These are phyloP conservation scores for Trypanosoma congolense DNA, from an alignment of 208 protist genomes.

Conservation along the genomic window DNA sequence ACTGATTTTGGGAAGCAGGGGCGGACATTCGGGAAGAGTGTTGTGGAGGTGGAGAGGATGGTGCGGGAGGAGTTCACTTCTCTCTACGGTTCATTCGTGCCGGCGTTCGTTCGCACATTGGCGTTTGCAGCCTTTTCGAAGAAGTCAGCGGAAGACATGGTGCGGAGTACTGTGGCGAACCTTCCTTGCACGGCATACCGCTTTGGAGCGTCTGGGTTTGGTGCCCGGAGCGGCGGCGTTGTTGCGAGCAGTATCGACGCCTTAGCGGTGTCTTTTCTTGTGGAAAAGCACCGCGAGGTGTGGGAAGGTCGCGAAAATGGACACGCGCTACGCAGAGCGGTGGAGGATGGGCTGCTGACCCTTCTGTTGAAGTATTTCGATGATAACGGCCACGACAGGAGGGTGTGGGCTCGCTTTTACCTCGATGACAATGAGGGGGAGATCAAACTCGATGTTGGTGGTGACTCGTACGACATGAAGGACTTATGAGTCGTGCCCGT, in stretches of 20 bases:
- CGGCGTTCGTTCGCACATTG: constrained; percentile 60
- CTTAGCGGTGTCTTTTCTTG: constrained; percentile 48
- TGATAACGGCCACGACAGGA: constrained; percentile 20
- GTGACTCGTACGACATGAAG: background rate
- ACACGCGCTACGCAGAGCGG: constrained; percentile 45
- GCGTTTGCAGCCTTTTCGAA: constrained; percentile 48
- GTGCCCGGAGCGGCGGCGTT: constrained; percentile 12
- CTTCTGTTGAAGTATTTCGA: constrained; percentile 47
- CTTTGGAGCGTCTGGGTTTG: background rate
- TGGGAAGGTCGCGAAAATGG: constrained; percentile 71
- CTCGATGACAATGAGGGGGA: constrained; percentile 16
- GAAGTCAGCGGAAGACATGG: constrained; percentile 43
- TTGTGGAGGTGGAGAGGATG: constrained; percentile 51
- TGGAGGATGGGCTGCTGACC: constrained; percentile 57
- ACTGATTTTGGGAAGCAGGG: constrained; percentile 83
- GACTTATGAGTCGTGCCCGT: background rate
- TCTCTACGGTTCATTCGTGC: constrained; percentile 64
- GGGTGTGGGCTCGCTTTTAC: constrained; percentile 25
- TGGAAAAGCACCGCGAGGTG: constrained; percentile 31
- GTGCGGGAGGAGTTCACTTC: constrained; percentile 51
- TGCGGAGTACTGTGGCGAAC: constrained; percentile 33
- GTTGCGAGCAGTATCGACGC: constrained; percentile 49
- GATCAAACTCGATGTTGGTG: constrained; percentile 22
- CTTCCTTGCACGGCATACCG: constrained; percentile 36
- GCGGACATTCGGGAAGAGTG: constrained; percentile 56